Percentiles rank a stretch among this genome's conserved stretches.
Evolutionary conservation across 129 eudicot species (phyloP).

Genomic region (Calendula officinalis): DNA sequence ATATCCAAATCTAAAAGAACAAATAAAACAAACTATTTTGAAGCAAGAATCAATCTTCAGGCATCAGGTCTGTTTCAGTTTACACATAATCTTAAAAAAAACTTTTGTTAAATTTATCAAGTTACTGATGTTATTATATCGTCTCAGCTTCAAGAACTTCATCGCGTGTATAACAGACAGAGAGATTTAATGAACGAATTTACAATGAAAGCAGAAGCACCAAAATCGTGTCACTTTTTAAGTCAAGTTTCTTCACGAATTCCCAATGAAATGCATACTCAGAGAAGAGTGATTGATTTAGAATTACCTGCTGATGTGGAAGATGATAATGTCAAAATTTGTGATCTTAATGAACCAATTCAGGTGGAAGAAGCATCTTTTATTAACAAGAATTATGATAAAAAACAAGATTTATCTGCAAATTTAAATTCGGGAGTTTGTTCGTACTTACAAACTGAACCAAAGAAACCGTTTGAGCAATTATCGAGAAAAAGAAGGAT

Average conservation of each 20-base stretch:
- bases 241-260: constrained; percentile 5
- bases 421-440: constrained; percentile 30
- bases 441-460: constrained; percentile 32
- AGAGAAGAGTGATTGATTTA: constrained; percentile 34
- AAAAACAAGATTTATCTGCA: constrained; percentile 32
- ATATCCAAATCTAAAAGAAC: constrained; percentile 32
- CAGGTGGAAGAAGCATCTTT: constrained; percentile 31
- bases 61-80: constrained; percentile 49
- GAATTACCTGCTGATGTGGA: constrained; percentile 37
- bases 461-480: constrained; percentile 26
- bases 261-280: constrained; percentile 9
- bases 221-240: constrained; percentile 1
- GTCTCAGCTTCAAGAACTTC: constrained; percentile 78
- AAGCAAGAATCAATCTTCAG: constrained; percentile 63
- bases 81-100: neutral
- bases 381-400: constrained; percentile 19
- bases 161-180: constrained; percentile 68
- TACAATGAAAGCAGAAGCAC: constrained; percentile 1
- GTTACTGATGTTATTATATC: too few relatives aligned
- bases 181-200: constrained; percentile 59
- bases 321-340: too few relatives aligned
- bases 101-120: neutral
- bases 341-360: constrained; percentile 56
- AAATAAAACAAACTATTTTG: constrained; percentile 51
- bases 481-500: constrained; percentile 41